Conservation (phyloP, 805 yeast species). For the Ogataea paradorogensis region DNA sequence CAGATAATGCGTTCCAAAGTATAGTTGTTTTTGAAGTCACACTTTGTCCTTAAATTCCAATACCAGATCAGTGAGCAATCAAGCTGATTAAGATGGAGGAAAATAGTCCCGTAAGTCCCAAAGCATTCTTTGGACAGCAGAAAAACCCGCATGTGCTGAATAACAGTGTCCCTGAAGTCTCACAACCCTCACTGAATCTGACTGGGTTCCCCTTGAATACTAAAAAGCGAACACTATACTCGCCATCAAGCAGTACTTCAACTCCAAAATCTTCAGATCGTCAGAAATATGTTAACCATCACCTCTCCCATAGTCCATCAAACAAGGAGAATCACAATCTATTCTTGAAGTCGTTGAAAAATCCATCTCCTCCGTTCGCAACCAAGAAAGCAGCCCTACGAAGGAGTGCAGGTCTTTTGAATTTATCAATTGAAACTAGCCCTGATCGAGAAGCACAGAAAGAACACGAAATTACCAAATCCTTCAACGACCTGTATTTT, state of each 20-base stretch:
- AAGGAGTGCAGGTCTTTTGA: constrained; percentile 52
- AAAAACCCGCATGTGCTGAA: constrained; percentile 2
- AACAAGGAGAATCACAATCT: constrained; percentile 16
- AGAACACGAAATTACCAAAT: constrained; percentile 30
- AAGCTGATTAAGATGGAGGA: constrained; percentile 5
- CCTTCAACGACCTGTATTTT: constrained; percentile 35
- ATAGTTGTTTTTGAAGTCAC: too few species aligned
- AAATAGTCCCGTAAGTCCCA: constrained; percentile 7
- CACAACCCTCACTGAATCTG: constrained; percentile 24
- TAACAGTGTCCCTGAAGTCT: constrained; percentile 16
- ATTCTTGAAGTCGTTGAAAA: background rate
- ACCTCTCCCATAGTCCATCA: background rate
- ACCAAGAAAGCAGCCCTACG: constrained; percentile 37
- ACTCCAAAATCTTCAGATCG: constrained; percentile 22
- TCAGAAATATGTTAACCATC: constrained; percentile 4
- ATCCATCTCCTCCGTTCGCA: constrained; percentile 14
- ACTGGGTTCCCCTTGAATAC: constrained; percentile 31
- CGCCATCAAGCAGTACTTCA: constrained; percentile 25
- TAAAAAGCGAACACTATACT: constrained; percentile 27
- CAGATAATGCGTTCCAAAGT: too few species aligned
- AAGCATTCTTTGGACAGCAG: constrained; percentile 2
- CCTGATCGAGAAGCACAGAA: constrained; percentile 16
- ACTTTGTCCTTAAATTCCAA: background rate
- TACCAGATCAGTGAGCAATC: background rate
- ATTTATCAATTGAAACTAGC: constrained; percentile 44